phyloP scores from a whole-genome alignment of 1,284 basidiomycete genomes.

The Rhodotorula mucilaginosa region DNA sequence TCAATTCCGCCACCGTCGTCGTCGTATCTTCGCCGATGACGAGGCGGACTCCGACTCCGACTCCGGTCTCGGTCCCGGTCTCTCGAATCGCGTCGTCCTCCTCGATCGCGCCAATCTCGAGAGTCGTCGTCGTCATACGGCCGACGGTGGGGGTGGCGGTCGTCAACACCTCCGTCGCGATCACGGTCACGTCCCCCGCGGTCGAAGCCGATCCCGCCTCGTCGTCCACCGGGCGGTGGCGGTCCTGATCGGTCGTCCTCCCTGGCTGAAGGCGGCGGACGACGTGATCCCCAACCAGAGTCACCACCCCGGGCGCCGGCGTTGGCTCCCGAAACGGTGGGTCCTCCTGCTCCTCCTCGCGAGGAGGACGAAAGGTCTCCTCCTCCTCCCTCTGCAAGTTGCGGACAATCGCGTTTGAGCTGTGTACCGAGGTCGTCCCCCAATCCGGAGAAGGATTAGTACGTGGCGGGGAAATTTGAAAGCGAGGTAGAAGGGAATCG shows the following conservation, averaged over 20 bases:
- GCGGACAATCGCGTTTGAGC: slow-evolving; percentile 47
- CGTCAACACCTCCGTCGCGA: neutral
- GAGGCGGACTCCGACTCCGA: slow-evolving; percentile 2
- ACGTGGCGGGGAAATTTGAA: too few species aligned
- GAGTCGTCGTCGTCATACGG: slow-evolving; percentile 2
- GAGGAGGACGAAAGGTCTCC: slow-evolving; percentile 9
- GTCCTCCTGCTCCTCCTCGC: neutral
- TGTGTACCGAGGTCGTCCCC: slow-evolving; percentile 13
- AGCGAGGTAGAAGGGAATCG: neutral
- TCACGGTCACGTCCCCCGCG: neutral
- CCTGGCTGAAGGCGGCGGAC: neutral
- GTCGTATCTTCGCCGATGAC: neutral
- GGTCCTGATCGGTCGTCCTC: slow-evolving; percentile 11
- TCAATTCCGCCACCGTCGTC: neutral
- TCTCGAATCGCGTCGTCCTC: neutral
- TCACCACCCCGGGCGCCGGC: slow-evolving; percentile 7
- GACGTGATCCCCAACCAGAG: neutral
- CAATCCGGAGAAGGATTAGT: too few species aligned
- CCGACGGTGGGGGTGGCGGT: neutral
- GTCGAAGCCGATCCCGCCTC: slow-evolving; percentile 5
- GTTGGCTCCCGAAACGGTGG: slow-evolving; percentile 36
- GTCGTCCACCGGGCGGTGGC: neutral
- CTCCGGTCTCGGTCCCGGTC: neutral
- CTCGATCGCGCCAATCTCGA: neutral
- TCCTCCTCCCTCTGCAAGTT: slow-evolving; percentile 16